These are phyloP conservation scores for Eragrostis tef DNA, from an alignment of 202 grass and related monocot genomes.

Conservation along the genomic window DNA sequence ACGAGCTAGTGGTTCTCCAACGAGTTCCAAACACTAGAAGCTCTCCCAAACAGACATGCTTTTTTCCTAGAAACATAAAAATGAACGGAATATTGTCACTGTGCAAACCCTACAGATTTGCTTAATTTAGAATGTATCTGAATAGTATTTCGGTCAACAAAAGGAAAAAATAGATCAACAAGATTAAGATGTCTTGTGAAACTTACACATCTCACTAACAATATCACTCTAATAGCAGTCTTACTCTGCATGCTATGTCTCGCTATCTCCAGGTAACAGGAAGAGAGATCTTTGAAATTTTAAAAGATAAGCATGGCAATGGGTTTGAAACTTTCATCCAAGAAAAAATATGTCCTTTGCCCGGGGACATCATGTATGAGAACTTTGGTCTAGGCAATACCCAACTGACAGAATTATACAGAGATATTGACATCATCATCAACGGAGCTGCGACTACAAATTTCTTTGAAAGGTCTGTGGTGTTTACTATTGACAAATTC, in stretches of 20 bases:
- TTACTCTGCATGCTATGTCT: not conserved
- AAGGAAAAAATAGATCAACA: not conserved
- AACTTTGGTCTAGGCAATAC: slow-evolving; percentile 45
- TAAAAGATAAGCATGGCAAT: slow-evolving; percentile 49
- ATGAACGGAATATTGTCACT: not conserved
- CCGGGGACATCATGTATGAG: slow-evolving; percentile 53
- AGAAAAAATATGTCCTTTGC: slow-evolving; percentile 57
- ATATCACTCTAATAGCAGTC: not conserved
- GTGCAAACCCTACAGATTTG: not conserved
- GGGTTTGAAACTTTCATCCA: slow-evolving; percentile 45
- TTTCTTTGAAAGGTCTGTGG: slow-evolving; percentile 54
- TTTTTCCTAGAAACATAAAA: not conserved
- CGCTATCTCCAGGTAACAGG: slow-evolving; percentile 37
- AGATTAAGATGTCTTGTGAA: not conserved
- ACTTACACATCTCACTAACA: not conserved
- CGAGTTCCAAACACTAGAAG: too few species aligned
- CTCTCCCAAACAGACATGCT: too few species aligned
- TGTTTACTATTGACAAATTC: not conserved
- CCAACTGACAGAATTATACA: slow-evolving; percentile 30
- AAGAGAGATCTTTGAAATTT: slow-evolving; percentile 45
- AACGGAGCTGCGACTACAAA: slow-evolving; percentile 59
- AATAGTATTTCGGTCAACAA: not conserved
- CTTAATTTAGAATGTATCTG: not conserved
- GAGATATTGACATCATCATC: slow-evolving; percentile 49
- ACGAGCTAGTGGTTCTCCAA: too few species aligned